Base-by-base conservation (phyloP, 73 alveolate species). In the Paramecium sonneborni region DNA sequence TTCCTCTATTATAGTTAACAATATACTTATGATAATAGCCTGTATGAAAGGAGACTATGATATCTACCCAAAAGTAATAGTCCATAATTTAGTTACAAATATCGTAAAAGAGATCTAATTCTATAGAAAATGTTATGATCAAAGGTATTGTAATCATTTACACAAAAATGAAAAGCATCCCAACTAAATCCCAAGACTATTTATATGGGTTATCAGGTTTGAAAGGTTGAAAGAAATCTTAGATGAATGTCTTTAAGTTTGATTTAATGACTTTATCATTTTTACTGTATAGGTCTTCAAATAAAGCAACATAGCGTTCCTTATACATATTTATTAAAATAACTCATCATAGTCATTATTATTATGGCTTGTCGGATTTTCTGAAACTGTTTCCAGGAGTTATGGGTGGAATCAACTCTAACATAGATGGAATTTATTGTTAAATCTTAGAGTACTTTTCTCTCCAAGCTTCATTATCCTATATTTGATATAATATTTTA, bases 391-490 rank as follows among this genome's bases (percentile, higher is more conserved):
- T 30, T 12, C 84, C 84, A 26, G 84, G 84, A 62, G 84, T 62
- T 9, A 62, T 62, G 12, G 84, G 84, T 62, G 84, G 84, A 11
- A 62, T 32, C 26, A 62, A 12, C 84, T 62, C 84, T 62, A 62
- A 62, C 84, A 62, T 62, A 3, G 48, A 26, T 62, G 84, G 84
- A 12, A 62, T 62, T 15, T 62, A 26, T 32, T 62, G 23, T 9
- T 62, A 62, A 1, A 62, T 9, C 11, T 62, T 62, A 1, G 48
- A 62, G 24, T 62, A 62, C 52, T 62, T 62, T 26, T 62, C 84
- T 62, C 84, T 62, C 84, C 84, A 62, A 12, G 46, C 84, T 62
- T 62, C 84, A 62, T 62, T 62, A 62, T 62, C 84, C 84, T 62
- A 26, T 14, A 62, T 23, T 23, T 62, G 24, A 28, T 62, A 30